Evolutionary conservation across 208 protist species (phyloP).

Genomic region (Trypanosoma conorhini): DNA sequence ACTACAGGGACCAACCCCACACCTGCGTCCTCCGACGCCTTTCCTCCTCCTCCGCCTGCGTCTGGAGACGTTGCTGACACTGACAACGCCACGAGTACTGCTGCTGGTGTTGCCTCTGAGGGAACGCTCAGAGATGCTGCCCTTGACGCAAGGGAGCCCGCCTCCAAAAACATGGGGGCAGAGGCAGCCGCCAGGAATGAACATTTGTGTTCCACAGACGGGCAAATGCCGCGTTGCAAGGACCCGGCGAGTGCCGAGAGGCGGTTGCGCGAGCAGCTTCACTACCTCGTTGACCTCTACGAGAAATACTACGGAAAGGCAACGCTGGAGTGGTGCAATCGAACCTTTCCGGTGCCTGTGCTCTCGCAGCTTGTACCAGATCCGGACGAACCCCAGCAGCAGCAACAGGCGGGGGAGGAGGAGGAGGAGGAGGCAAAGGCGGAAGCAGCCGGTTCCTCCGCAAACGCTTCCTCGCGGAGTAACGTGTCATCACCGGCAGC

Average conservation of each 20-base stretch:
- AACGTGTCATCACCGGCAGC: background rate
- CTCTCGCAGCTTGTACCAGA: background rate
- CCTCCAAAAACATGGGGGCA: background rate
- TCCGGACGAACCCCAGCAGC: background rate
- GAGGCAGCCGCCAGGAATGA: background rate
- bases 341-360: background rate
- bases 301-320: constrained; percentile 20
- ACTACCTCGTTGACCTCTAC: constrained; percentile 16
- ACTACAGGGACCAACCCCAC: background rate
- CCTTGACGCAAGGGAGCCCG: no score
- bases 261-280: constrained; percentile 10
- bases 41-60: background rate
- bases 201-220: background rate
- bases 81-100: background rate
- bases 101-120: no score
- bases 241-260: background rate
- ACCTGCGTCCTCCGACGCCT: background rate
- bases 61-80: background rate
- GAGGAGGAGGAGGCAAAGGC: background rate
- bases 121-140: no score
- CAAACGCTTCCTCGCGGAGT: background rate
- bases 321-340: background rate
- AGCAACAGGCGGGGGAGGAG: background rate
- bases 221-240: background rate
- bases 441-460: background rate